Conservation (phyloP, 108 stramenopile species). For the Cyclotella atomus region DNA sequence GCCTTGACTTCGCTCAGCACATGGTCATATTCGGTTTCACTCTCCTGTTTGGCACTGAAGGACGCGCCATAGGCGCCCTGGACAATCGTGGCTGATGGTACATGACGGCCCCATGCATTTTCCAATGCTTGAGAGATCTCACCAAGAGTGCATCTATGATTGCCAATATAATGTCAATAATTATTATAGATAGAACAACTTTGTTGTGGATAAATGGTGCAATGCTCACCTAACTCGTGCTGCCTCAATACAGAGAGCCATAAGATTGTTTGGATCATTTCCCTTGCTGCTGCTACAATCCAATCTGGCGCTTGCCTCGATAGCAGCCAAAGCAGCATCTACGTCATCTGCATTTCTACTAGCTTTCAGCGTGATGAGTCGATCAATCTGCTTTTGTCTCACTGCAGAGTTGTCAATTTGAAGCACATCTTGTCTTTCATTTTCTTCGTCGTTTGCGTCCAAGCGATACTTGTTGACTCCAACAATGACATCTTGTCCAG, state of each 20-base stretch:
- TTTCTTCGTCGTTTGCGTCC: constrained; percentile 70
- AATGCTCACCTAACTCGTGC: constrained; percentile 63
- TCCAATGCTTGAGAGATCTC: constrained; percentile 96
- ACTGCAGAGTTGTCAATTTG: constrained; percentile 92
- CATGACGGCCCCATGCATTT: constrained; percentile 95
- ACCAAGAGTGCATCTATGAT: constrained; percentile 87
- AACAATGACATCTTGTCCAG: constrained; percentile 88
- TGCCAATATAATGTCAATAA: not conserved
- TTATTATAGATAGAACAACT: no score
- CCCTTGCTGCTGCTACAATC: constrained; percentile 74
- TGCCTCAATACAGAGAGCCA: constrained; percentile 92
- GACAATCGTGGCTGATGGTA: constrained; percentile 86
- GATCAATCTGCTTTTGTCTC: constrained; percentile 79
- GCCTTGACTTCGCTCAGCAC: constrained; percentile 82
- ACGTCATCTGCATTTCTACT: constrained; percentile 72
- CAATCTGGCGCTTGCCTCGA: constrained; percentile 80
- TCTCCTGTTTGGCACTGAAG: constrained; percentile 54
- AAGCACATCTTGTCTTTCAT: constrained; percentile 79
- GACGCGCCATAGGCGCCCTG: constrained; percentile 94
- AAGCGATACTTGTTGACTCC: constrained; percentile 98
- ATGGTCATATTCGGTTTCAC: constrained; percentile 74
- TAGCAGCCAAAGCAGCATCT: constrained; percentile 62
- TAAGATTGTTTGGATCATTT: constrained; percentile 88
- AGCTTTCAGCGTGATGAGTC: constrained; percentile 73
- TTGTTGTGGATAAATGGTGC: no score